Percentiles rank a stretch among this genome's conserved stretches.
Conservation (phyloP, 768 basidiomycete species). For the Candolleomyces aberdarensis region DNA sequence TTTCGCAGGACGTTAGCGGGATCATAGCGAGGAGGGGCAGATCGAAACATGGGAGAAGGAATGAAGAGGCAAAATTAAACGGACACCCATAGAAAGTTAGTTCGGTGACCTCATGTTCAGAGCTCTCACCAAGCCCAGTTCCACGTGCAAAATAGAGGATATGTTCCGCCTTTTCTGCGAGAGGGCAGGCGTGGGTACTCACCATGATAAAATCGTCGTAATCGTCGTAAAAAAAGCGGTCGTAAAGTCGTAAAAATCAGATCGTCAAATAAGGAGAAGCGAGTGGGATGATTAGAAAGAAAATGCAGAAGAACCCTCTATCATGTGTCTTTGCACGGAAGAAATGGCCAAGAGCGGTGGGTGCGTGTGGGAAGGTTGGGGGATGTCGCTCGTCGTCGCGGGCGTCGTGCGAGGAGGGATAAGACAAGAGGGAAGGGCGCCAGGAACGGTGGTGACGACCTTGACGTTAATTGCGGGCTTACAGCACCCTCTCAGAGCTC, state of each 20-base stretch:
- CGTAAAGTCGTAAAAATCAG: background rate
- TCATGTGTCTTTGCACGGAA: background rate
- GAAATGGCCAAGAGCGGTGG: too few relatives aligned
- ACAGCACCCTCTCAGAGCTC: background rate
- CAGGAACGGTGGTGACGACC: background rate
- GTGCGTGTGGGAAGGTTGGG: background rate
- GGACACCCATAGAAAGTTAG: background rate
- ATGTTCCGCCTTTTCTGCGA: constrained; percentile 4
- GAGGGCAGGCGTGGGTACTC: constrained; percentile 7
- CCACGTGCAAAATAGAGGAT: constrained; percentile 4
- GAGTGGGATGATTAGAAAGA: background rate
- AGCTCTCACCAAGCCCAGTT: constrained; percentile 10
- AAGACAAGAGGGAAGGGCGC: background rate
- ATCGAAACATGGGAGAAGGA: constrained; percentile 10
- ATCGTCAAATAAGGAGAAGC: constrained; percentile 2
- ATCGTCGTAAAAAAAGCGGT: constrained; percentile 2
- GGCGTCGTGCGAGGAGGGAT: background rate
- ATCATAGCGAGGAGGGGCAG: constrained; percentile 12
- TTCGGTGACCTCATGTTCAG: constrained; percentile 21
- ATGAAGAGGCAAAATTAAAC: constrained; percentile 7
- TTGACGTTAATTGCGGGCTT: background rate
- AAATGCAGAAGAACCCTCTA: background rate
- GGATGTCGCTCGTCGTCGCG: background rate
- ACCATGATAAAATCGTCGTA: constrained; percentile 12
- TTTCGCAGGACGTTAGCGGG: constrained; percentile 11